These are phyloP conservation scores for Pseudogymnoascus sp. DNA, from an alignment of 2,329 filamentous ascomycete genomes.

Conservation along the genomic window DNA sequence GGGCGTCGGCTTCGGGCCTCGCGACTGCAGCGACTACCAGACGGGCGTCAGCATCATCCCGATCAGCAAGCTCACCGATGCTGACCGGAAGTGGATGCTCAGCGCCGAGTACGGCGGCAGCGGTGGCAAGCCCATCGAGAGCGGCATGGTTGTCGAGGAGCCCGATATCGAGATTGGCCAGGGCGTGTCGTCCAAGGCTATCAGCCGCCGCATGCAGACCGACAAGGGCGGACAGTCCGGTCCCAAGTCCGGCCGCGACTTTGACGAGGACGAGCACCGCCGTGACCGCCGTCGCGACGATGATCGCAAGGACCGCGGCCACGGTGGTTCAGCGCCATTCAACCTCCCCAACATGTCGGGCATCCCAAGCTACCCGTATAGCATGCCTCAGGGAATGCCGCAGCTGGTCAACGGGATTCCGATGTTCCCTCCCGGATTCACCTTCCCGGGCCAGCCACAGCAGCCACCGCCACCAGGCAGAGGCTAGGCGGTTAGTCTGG, in stretches of 20 bases:
- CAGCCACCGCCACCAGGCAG: constrained; percentile 23
- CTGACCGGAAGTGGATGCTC: constrained; percentile 94
- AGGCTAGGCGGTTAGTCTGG: constrained; percentile 13
- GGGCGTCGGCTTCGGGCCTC: constrained; percentile 94
- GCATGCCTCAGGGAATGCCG: constrained; percentile 18
- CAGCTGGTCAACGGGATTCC: constrained; percentile 42
- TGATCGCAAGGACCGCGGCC: constrained; percentile 15
- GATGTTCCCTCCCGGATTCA: constrained; percentile 39
- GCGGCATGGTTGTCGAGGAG: constrained; percentile 86
- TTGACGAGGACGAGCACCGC: constrained; percentile 25
- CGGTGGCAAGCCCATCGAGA: constrained; percentile 70
- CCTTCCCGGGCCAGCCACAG: constrained; percentile 28
- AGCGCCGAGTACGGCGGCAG: constrained; percentile 90
- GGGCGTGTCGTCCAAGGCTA: constrained; percentile 89
- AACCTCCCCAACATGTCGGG: constrained; percentile 20
- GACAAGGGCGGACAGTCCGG: constrained; percentile 58
- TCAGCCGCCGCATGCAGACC: constrained; percentile 60
- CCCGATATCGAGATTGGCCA: constrained; percentile 98
- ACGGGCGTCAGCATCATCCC: constrained; percentile 90
- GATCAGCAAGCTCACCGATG: constrained; percentile 85
- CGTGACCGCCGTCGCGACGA: constrained; percentile 17
- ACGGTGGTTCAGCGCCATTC: constrained; percentile 14
- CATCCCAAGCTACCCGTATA: constrained; percentile 16
- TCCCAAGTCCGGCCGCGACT: constrained; percentile 43
- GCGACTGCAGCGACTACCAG: constrained; percentile 93